Percentiles rank a stretch among this genome's conserved stretches.
Evolutionary conservation across 116 monocot genomes (phyloP).

Genomic region (Iris pallida): DNA sequence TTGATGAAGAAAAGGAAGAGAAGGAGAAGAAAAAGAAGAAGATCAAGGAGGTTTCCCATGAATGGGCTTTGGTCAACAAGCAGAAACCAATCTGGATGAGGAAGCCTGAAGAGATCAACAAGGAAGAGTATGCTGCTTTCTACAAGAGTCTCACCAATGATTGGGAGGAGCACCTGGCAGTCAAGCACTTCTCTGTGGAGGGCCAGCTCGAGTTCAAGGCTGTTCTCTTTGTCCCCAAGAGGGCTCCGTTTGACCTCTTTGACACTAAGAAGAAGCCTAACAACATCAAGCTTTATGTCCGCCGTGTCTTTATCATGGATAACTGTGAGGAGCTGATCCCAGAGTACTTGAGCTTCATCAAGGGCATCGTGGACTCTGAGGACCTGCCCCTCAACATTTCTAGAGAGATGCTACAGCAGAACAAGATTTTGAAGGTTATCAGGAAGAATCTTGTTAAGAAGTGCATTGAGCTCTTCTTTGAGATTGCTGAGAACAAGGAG

Average conservation of each 20-base stretch:
- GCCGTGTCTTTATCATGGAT: conserved; percentile 58
- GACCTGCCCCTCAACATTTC: conserved; percentile 58
- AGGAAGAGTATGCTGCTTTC: conserved; percentile 61
- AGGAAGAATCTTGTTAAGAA: conserved; percentile 59
- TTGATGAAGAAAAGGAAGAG: conserved; percentile 55
- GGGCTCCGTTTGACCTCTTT: conserved; percentile 54
- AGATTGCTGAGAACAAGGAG: conserved; percentile 63
- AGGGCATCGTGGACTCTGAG: conserved; percentile 57
- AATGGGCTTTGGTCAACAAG: conserved; percentile 47
- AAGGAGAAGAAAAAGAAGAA: conserved; percentile 63
- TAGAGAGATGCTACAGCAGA: conserved; percentile 49
- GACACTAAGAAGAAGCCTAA: conserved; percentile 50
- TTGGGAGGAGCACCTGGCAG: conserved; percentile 52
- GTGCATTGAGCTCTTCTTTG: conserved; percentile 55
- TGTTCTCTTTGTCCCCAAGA: conserved; percentile 46
- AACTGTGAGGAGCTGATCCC: conserved; percentile 58
- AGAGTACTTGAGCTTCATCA: conserved; percentile 49
- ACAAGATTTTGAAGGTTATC: conserved; percentile 63
- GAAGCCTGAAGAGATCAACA: conserved; percentile 55
- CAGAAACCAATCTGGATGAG: conserved; percentile 65
- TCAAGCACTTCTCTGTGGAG: conserved; percentile 56
- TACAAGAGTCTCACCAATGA: conserved; percentile 58
- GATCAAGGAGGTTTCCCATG: conserved; percentile 58
- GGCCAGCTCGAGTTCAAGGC: conserved; percentile 59
- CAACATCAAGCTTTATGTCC: conserved; percentile 58